Percentiles rank a stretch among this genome's conserved stretches.
Evolutionary conservation across 805 yeast species (phyloP).

Genomic region (Cyberlindnera amylophila): DNA sequence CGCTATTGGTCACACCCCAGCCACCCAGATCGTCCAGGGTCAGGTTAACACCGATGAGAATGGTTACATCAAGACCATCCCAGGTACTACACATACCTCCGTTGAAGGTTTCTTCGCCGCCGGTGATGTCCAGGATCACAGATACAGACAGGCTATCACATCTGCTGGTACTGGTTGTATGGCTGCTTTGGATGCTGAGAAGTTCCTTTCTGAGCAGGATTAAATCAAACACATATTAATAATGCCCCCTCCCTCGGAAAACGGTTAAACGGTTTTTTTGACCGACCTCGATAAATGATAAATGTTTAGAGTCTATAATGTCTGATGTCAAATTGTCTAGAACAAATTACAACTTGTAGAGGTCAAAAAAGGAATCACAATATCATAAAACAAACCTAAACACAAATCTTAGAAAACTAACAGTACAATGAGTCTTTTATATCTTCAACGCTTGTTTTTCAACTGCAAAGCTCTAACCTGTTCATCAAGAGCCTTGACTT

Average conservation of each 20-base stretch:
- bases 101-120: slow-evolving; percentile 95
- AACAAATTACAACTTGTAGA: neutral
- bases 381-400: too few species aligned
- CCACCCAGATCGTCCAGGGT: slow-evolving; percentile 73
- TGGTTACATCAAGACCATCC: slow-evolving; percentile 85
- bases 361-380: neutral
- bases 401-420: neutral
- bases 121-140: slow-evolving; percentile 97
- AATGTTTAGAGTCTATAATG: neutral
- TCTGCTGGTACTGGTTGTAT: slow-evolving; percentile 99
- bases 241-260: too few species aligned
- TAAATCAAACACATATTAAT: slow-evolving; percentile 15
- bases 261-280: slow-evolving; percentile 1
- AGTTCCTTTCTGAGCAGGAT: slow-evolving; percentile 61
- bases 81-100: slow-evolving; percentile 85
- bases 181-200: slow-evolving; percentile 97
- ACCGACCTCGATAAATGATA: neutral
- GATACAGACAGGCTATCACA: slow-evolving; percentile 97
- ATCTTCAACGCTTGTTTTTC: slow-evolving; percentile 39
- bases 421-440: neutral
- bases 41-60: slow-evolving; percentile 78
- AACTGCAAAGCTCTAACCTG: slow-evolving; percentile 62
- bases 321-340: neutral
- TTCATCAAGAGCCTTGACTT: slow-evolving; percentile 70
- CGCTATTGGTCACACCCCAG: slow-evolving; percentile 97